phyloP scores from a whole-genome alignment of 2,329 filamentous ascomycete genomes.

The Penicillium palitans region DNA sequence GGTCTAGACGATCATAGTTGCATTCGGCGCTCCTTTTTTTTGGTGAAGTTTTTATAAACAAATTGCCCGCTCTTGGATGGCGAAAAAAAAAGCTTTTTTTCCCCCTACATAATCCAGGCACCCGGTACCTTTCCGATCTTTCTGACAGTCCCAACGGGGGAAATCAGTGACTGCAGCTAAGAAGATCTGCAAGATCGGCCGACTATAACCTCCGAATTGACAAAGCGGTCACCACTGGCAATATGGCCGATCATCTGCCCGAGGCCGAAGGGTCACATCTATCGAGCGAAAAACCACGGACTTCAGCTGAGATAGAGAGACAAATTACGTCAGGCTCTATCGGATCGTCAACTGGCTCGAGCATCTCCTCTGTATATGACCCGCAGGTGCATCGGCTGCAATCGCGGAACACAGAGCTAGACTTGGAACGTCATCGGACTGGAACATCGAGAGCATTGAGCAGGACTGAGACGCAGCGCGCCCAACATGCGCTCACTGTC shows the following conservation, averaged over 20 bases:
- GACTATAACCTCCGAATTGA: neutral
- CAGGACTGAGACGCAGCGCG: conserved; percentile 34
- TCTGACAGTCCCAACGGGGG: neutral
- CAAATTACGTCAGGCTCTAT: conserved; percentile 14
- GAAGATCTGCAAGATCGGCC: conserved; percentile 7
- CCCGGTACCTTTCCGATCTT: neutral
- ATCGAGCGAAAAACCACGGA: conserved; percentile 4
- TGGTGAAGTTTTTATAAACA: neutral
- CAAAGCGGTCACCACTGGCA: conserved; percentile 8
- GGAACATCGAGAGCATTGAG: conserved; percentile 28
- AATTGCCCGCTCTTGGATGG: neutral
- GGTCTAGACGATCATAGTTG: conserved; percentile 10
- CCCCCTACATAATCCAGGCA: neutral
- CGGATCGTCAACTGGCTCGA: conserved; percentile 24
- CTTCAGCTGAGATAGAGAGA: conserved; percentile 16
- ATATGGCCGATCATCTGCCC: conserved; percentile 2
- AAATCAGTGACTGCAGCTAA: conserved; percentile 1
- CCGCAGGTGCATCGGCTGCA: conserved; percentile 29
- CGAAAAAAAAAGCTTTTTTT: neutral
- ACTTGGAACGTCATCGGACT: conserved; percentile 32
- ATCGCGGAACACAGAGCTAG: conserved; percentile 34
- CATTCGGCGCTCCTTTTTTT: conserved; percentile 2
- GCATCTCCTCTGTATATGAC: conserved; percentile 31
- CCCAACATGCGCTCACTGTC: conserved; percentile 42
- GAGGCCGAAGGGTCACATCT: neutral